Percentiles rank a stretch among this genome's conserved stretches.
Evolutionary conservation across 2,329 filamentous ascomycete species (phyloP).

Genomic region (Trichophyton rubrum): DNA sequence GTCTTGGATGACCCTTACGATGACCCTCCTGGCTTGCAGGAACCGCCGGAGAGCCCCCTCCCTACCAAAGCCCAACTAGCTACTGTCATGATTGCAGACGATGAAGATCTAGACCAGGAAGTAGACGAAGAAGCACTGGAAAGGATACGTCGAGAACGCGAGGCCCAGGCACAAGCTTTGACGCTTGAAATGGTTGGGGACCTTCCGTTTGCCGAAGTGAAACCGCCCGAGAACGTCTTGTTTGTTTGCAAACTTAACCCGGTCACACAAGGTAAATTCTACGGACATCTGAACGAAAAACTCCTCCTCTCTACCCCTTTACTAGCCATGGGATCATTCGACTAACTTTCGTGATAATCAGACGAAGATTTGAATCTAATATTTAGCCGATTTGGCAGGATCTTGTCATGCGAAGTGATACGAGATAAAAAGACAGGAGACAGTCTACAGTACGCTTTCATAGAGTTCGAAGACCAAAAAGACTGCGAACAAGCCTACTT

Average conservation of each 20-base stretch:
- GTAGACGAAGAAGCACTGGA: constrained; percentile 72
- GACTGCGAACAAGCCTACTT: constrained; percentile 93
- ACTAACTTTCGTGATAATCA: constrained; percentile 17
- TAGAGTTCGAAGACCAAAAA: constrained; percentile 86
- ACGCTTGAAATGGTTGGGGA: constrained; percentile 98
- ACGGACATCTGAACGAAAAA: neutral
- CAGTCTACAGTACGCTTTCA: constrained; percentile 93
- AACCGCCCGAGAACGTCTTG: constrained; percentile 89
- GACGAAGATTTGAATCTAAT: constrained; percentile 92
- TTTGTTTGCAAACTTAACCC: constrained; percentile 99
- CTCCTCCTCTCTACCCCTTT: neutral
- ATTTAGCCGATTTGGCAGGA: constrained; percentile 91
- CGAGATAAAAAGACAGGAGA: constrained; percentile 87
- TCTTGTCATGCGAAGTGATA: constrained; percentile 91
- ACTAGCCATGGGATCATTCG: neutral
- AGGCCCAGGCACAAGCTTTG: constrained; percentile 84
- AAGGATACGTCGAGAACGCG: constrained; percentile 67
- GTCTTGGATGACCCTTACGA: constrained; percentile 85
- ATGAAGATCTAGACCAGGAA: constrained; percentile 67
- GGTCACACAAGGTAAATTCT: constrained; percentile 56
- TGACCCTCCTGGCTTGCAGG: constrained; percentile 63
- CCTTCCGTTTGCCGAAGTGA: constrained; percentile 91
- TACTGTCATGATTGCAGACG: constrained; percentile 82
- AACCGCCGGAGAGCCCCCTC: constrained; percentile 65
- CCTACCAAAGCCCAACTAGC: constrained; percentile 77